Evolutionary conservation across 208 protist genomes (phyloP), one percentile per base, ranked within the genome.

Genomic region (Vickermania ingenoplastis): DNA sequence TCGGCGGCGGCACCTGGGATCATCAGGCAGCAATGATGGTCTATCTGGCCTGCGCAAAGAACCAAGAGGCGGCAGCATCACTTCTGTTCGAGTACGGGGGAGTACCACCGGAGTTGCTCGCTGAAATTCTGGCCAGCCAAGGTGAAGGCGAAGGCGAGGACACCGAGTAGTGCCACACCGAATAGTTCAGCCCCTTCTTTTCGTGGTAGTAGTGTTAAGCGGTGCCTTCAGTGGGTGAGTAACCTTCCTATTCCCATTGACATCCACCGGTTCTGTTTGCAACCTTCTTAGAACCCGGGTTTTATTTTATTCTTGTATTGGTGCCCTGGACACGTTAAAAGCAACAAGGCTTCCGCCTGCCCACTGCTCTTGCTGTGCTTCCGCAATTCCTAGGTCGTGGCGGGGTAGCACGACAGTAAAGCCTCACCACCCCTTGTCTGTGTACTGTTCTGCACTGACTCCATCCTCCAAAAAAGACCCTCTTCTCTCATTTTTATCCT

Each of bases 1-100:
- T 94, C 1, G 88, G 88, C 22, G 83, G 75, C 26, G 88, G 88
- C 25, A 69, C 79, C 71, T 94, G 88, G 88, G 82, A 79, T 61
- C 71, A 76, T 45, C 67, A 76, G 64, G 74, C 75, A 22, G 88
- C 85, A 2, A 55, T 79, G 55, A 56, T 89, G 28, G 88, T 89
- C 3, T 94, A 92, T 58, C 57, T 86, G 29, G 79, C 76, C 0
- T 76, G 73, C 13, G 71, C 81, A 57, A 67, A 73, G 41, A 87
- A 87, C 54, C 75, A 91, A 31, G 82, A 94, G 55, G 58, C 85
- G 41, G 88, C 88, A 25, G 88, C 84, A 36, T 84, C 79, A 53
- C 57, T 94, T 22, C 73, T 94, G 58, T 81, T 91, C 25, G 79
- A 84, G 62, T 64, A 85, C 63, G 79, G 79, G 2, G 82, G 82